These are phyloP conservation scores for Petunia secreta DNA, from an alignment of 257 asterid genomes.

Conservation along the genomic window DNA sequence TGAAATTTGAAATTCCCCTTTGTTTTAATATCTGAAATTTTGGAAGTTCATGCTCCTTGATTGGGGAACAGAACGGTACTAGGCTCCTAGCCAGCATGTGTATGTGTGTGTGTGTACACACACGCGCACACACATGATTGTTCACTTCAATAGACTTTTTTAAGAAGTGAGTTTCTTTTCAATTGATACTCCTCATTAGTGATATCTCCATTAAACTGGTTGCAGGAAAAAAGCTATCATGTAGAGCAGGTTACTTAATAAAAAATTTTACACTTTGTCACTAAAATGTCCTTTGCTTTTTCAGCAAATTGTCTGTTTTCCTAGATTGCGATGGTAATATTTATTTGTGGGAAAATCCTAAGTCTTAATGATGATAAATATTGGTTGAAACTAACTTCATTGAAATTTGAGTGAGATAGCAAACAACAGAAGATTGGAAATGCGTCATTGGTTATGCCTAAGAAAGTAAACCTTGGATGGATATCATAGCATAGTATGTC, in stretches of 20 bases:
- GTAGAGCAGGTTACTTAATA: not conserved
- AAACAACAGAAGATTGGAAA: not conserved
- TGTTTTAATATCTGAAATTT: not conserved
- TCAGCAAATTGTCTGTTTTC: not conserved
- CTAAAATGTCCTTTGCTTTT: not conserved
- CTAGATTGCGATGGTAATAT: not conserved
- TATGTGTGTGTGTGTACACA: not conserved
- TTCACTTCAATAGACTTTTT: not conserved
- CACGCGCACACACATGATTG: not conserved
- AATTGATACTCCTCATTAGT: not conserved
- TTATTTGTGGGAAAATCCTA: not conserved
- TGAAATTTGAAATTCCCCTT: slow-evolving; percentile 26
- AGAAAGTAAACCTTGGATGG: not conserved
- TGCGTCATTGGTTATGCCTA: not conserved
- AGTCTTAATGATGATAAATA: not conserved
- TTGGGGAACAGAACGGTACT: not conserved
- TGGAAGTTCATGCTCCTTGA: not conserved
- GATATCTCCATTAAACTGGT: not conserved
- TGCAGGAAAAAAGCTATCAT: not conserved
- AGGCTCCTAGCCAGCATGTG: not conserved
- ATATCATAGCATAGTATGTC: not conserved
- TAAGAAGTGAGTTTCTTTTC: no score
- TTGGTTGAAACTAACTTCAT: not conserved
- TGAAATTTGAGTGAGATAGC: not conserved
- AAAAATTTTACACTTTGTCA: not conserved